Conservation (phyloP, 768 basidiomycete genomes). For the Psilocybe azurescens region DNA sequence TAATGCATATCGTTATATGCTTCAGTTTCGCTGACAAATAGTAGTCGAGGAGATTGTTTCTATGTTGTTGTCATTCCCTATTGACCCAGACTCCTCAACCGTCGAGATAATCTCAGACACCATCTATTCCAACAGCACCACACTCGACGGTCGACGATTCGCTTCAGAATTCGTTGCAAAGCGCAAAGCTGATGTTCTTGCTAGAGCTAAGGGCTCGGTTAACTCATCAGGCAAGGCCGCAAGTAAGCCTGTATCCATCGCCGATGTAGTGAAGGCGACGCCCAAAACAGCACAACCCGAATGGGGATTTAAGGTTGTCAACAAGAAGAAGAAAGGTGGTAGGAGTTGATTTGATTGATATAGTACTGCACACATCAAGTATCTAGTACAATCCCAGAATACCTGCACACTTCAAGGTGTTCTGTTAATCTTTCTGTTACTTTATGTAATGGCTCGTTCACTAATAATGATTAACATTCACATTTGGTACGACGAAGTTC, state of each 20-base stretch:
- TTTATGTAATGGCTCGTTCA: not conserved
- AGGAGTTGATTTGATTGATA: slow-evolving; percentile 15
- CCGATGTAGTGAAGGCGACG: slow-evolving; percentile 89
- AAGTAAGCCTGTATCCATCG: slow-evolving; percentile 72
- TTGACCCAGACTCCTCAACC: slow-evolving; percentile 84
- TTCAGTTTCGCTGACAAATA: slow-evolving; percentile 4
- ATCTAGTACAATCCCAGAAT: not conserved
- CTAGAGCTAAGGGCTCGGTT: slow-evolving; percentile 49
- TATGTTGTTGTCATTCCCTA: slow-evolving; percentile 93
- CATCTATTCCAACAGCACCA: slow-evolving; percentile 94
- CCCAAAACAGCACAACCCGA: slow-evolving; percentile 78
- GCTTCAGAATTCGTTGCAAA: slow-evolving; percentile 89
- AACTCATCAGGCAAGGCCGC: slow-evolving; percentile 37
- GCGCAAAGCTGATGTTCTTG: slow-evolving; percentile 81
- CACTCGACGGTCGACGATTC: slow-evolving; percentile 93
- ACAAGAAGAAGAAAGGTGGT: slow-evolving; percentile 78
- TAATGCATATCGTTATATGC: not conserved
- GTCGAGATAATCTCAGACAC: slow-evolving; percentile 94
- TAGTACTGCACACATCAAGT: not conserved
- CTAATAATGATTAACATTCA: not conserved
- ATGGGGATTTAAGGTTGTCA: slow-evolving; percentile 94
- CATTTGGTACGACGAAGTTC: not conserved
- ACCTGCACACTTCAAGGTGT: not conserved
- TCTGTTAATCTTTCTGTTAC: slow-evolving; percentile 4
- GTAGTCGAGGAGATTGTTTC: slow-evolving; percentile 95